A percentile compares a stretch with the other conserved stretches of the same genome.
phyloP scores from a whole-genome alignment of 495 filamentous ascomycete species.

The Tuber microsphaerosporum region DNA sequence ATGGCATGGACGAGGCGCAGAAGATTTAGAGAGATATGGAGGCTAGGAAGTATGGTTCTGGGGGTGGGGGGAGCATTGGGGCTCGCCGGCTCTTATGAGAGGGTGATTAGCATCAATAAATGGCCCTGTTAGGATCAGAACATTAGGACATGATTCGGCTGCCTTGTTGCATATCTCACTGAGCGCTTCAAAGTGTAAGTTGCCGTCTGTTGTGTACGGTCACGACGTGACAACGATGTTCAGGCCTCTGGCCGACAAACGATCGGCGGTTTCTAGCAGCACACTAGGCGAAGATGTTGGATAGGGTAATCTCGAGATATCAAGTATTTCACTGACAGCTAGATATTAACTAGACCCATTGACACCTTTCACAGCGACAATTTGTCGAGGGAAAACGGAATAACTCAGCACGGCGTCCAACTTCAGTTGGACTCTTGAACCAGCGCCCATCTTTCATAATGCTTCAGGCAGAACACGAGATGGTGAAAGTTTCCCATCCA shows the following conservation, averaged over 20 bases:
- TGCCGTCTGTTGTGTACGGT: conserved; percentile 85
- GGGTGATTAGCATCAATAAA: conserved; percentile 90
- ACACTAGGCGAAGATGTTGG: conserved; percentile 57
- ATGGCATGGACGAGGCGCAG: too few relatives aligned
- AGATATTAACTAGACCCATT: conserved; percentile 84
- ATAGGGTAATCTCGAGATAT: conserved; percentile 61
- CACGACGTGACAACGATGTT: conserved; percentile 71
- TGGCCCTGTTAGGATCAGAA: conserved; percentile 73
- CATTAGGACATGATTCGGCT: conserved; percentile 65
- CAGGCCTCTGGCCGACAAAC: conserved; percentile 62
- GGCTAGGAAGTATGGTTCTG: too few relatives aligned
- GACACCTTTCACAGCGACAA: conserved; percentile 78
- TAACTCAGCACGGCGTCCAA: conserved; percentile 59
- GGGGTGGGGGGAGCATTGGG: too few relatives aligned
- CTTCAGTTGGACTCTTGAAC: conserved; percentile 70
- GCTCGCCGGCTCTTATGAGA: conserved; percentile 74
- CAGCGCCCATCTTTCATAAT: conserved; percentile 74
- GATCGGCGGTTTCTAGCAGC: conserved; percentile 58
- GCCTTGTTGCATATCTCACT: conserved; percentile 71
- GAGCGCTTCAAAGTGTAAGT: conserved; percentile 79
- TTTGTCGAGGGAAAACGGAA: conserved; percentile 92
- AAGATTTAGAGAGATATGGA: too few relatives aligned
- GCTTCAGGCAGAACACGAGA: conserved; percentile 81
- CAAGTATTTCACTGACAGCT: conserved; percentile 66
- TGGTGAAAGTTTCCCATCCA: conserved; percentile 73